Base-by-base conservation (phyloP, 2,329 filamentous ascomycete species). In the Aspergillus brunneoviolaceus region DNA sequence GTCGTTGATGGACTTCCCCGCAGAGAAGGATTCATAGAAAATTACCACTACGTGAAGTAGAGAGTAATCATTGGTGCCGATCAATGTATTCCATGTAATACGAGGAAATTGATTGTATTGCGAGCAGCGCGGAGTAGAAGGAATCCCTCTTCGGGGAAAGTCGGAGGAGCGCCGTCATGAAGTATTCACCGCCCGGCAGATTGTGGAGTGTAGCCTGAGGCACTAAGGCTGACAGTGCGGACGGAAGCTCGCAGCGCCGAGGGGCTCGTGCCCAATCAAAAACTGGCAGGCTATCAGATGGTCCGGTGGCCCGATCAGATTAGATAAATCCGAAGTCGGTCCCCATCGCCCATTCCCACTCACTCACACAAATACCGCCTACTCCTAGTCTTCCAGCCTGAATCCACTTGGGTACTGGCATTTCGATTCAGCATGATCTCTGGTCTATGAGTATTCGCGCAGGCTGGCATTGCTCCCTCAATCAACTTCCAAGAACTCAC, bases 231-330 rank as follows among this genome's bases (percentile, higher is more conserved):
- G 7, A 45, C n/a, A 19, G 14, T 35, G 11, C 11, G 33, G 2
- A 12, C 33, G 12, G 12, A 35, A 35, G 11, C 14, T 3, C 33
- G 33, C 33, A 12, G 33, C 33, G 33, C 29, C 23, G 51, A 39
- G n/a, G 16, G 35, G 21, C 25, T 25, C 9, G 35, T 45, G 21
- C 11, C 53, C 25, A 55, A 55, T 55, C 42, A 55, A 1, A 49
- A 25, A 9, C 4, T 19, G 10, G 25, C 42, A 23, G 7, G 42
- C 53, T 55, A 55, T 55, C 53, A 55, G 53, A 55, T 55, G 53
- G 53, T 1, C 12, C 27, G 53, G 49, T 55, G 53, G 45, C 3
- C 12, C 27, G 53, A 55, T 55, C 53, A 55, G 53, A 55, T 55
- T 55, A 55, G 53, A 55, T 55, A 55, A 16, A 45, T 45, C 14